phyloP scores from a whole-genome alignment of 345 rosid species.

The Cardamine occulta region DNA sequence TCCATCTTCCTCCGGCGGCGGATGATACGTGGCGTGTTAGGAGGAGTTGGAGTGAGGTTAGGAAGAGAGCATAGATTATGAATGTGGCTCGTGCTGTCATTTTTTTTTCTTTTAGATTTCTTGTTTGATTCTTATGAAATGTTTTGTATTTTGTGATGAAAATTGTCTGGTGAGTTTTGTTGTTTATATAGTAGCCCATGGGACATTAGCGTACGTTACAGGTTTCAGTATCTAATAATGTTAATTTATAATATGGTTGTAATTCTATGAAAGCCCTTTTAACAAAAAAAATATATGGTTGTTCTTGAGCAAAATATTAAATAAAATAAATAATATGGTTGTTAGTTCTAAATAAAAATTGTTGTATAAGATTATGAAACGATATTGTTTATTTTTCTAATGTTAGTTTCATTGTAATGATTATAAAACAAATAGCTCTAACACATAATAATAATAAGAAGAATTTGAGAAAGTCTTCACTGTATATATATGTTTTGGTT shows the following conservation, averaged over 20 bases:
- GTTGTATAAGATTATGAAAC: neutral
- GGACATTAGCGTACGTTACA: conserved; percentile 19
- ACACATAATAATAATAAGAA: too few relatives aligned
- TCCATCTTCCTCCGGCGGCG: conserved; percentile 43
- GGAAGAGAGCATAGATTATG: conserved; percentile 18
- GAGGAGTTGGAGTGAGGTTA: conserved; percentile 35
- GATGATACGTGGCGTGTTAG: conserved; percentile 18
- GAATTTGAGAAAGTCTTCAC: neutral
- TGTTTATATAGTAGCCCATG: conserved; percentile 26
- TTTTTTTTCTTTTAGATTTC: neutral
- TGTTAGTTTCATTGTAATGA: neutral
- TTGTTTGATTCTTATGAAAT: conserved; percentile 19
- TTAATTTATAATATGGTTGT: neutral
- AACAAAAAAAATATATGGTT: neutral
- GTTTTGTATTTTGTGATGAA: conserved; percentile 22
- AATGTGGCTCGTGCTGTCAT: conserved; percentile 35
- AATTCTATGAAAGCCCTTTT: too few relatives aligned
- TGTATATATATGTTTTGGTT: neutral
- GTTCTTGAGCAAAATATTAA: neutral
- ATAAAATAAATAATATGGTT: neutral
- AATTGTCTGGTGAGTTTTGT: conserved; percentile 12
- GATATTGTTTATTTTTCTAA: neutral
- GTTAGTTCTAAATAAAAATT: neutral
- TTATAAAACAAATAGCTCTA: neutral
- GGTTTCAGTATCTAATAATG: neutral